Evolutionary conservation across 345 rosid genomes (phyloP), one percentile per base, ranked within the genome.

Genomic region (Zanthoxylum bungeanum): DNA sequence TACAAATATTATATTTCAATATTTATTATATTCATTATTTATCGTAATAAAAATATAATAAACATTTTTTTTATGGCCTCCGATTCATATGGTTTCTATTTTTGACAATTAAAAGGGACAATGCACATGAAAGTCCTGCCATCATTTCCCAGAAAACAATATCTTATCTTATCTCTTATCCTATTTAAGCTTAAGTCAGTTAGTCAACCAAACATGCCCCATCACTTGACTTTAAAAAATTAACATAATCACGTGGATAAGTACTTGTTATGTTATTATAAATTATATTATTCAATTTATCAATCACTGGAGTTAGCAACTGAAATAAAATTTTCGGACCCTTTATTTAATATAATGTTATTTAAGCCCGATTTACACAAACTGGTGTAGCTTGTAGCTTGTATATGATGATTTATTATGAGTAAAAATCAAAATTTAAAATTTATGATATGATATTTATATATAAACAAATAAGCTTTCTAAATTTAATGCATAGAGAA

Each of bases 91-190:
- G 59, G 24, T 5, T 9, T 21, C 21, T 51, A 4, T 7, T 9
- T 21, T 50, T 33, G 4, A 34, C 10, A 3, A 8, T n/a, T 9
- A 25, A 9, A 56, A 69, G 17, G n/a, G 55, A 42, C 42, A 42
- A 44, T 0, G 74, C 84, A 64, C 79, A 71, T 75, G 81, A 55
- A 51, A 51, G 75, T 71, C 76, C 34, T 6, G 62, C 28, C 28
- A 74, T 72, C 68, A 74, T 74, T 62, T 77, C 33, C 52, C 36
- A 68, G 75, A 44, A 66, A 64, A 55, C 40, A 37, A 53, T 77
- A 68, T 51, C 72, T 51, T 44, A 58, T 70, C 69, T 40, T 22
- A 63, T 69, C 76, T 31, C 17, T 33, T 17, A 14, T 28, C 59
- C 55, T 31, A 27, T 39, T 7, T 21, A 9, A 28, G 3, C 50